Evolutionary conservation across 768 basidiomycete genomes (phyloP).

Genomic region (Filobasidium wieringae): DNA sequence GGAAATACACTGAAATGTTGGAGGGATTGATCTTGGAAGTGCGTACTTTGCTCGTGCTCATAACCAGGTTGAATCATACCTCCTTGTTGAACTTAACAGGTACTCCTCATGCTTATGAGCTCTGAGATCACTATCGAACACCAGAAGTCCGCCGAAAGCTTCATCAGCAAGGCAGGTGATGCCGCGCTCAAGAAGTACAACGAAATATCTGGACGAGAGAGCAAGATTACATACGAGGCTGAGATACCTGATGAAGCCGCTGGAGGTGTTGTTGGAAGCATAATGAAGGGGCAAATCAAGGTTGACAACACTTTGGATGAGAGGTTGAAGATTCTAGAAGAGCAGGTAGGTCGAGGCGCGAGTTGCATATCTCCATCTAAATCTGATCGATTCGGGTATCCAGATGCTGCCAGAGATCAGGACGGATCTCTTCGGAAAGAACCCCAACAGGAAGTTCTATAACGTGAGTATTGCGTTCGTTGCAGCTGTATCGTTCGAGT

Average conservation of each 20-base stretch:
- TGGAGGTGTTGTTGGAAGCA: slow-evolving; percentile 70
- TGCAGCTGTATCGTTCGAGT: too few species aligned
- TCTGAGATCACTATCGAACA: slow-evolving; percentile 54
- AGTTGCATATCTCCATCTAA: not conserved
- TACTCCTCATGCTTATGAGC: slow-evolving; percentile 70
- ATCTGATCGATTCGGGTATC: not conserved
- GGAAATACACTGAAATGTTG: slow-evolving; percentile 67
- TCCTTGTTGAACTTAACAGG: slow-evolving; percentile 36
- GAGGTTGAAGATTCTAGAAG: slow-evolving; percentile 73
- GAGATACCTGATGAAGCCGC: slow-evolving; percentile 61
- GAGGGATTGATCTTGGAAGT: slow-evolving; percentile 72
- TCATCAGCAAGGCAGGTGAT: slow-evolving; percentile 54
- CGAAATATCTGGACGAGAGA: slow-evolving; percentile 60
- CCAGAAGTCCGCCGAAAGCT: slow-evolving; percentile 55
- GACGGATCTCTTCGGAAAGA: slow-evolving; percentile 72
- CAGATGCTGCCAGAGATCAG: slow-evolving; percentile 96
- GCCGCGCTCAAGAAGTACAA: slow-evolving; percentile 57
- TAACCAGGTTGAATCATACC: not conserved
- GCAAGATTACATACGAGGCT: slow-evolving; percentile 52
- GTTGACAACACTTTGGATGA: slow-evolving; percentile 94
- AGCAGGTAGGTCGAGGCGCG: slow-evolving; percentile 50
- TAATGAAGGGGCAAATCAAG: slow-evolving; percentile 63
- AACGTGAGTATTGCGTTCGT: slow-evolving; percentile 34
- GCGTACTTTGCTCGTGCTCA: slow-evolving; percentile 10
- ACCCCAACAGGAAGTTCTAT: slow-evolving; percentile 86